Base-by-base conservation (phyloP, 2,329 filamentous ascomycete species). In the Trichoderma sp. region DNA sequence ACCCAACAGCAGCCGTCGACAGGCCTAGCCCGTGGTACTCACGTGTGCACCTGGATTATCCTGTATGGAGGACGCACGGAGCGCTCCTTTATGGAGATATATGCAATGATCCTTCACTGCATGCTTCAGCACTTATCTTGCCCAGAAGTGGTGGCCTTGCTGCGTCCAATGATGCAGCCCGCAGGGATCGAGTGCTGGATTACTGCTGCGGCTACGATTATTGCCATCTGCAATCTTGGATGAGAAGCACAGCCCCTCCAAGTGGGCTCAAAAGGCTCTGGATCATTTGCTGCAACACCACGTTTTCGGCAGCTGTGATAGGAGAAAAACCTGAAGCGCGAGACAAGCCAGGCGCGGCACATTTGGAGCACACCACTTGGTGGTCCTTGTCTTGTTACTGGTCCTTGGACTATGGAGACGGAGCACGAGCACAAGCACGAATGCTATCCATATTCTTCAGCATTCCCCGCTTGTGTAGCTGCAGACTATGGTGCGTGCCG, bases 401-500 rank as follows among this genome's bases (percentile, higher is more conserved):
- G 29, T 19, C 27, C n/a, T 49, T 1, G 19, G n/a, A 5, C n/a
- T 13, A 49, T 24, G 47, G 21, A 24, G 47, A 49, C 7, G 19
- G 40, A 43, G 40, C 40, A 19, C 37, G 37, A 40, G 37, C 37
- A 35, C 33, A 35, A 35, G 33, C 33, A 43, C 40, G 40, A 43
- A 3, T 43, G 40, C 40, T n/a, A 43, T 43, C 40, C 40, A 43
- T 21, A 43, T 24, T 40, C 52, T 64, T 64, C 53, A 58, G n/a
- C 16, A 27, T 58, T 43, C 63, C 63, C 63, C 63, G 63, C 63
- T 58, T 49, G 63, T 43, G 37, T n/a, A 57, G 52, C 52, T 56
- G 62, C 52, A 66, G 27, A 56, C n/a, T 47, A 57, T 66, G 62
- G 27, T 57, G 62, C 52, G 35, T 66, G 61, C 61, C 61, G 61